Evolutionary conservation across 768 basidiomycete species (phyloP).

Genomic region (Calocybe gangraenosa): DNA sequence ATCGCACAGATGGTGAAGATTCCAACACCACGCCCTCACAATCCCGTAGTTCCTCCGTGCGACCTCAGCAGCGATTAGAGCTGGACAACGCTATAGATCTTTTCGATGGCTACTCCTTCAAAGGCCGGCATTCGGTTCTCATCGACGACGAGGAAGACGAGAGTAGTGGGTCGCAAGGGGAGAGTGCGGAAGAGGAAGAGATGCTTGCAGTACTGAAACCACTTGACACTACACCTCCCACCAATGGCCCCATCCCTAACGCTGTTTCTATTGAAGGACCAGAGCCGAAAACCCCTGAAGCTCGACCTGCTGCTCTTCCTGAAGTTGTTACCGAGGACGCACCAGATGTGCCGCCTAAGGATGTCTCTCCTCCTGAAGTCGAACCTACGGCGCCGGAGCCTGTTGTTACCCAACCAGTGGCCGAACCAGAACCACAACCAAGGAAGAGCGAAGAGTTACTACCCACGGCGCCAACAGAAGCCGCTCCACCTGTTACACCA

Average conservation of each 20-base stretch:
- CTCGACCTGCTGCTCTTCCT: conserved; percentile 37
- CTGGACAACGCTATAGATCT: conserved; percentile 64
- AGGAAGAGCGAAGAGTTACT: conserved; percentile 28
- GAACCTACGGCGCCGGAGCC: conserved; percentile 5
- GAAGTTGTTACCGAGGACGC: conserved; percentile 20
- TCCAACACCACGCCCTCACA: conserved; percentile 77
- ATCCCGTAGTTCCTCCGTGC: conserved; percentile 72
- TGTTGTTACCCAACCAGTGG: conserved; percentile 8
- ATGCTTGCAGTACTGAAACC: conserved; percentile 19
- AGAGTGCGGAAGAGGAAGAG: conserved; percentile 34
- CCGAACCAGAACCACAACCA: conserved; percentile 17
- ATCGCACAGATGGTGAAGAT: conserved; percentile 71
- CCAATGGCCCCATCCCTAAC: conserved; percentile 17
- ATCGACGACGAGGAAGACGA: conserved; percentile 64
- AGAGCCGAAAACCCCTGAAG: conserved; percentile 78
- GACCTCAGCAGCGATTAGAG: conserved; percentile 28
- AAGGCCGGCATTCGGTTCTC: conserved; percentile 77
- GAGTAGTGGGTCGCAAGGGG: conserved; percentile 36
- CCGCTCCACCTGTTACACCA: conserved; percentile 24
- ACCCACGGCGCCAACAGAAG: conserved; percentile 15
- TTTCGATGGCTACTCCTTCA: conserved; percentile 94
- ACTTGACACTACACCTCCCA: conserved; percentile 12
- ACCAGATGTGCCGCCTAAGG: conserved; percentile 19
- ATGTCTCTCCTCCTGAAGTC: conserved; percentile 6
- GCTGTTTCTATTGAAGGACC: conserved; percentile 26